Percentiles rank a stretch among this genome's conserved stretches.
Evolutionary conservation across 208 protist genomes (phyloP).

Genomic region (Acanthamoeba rhysodes): DNA sequence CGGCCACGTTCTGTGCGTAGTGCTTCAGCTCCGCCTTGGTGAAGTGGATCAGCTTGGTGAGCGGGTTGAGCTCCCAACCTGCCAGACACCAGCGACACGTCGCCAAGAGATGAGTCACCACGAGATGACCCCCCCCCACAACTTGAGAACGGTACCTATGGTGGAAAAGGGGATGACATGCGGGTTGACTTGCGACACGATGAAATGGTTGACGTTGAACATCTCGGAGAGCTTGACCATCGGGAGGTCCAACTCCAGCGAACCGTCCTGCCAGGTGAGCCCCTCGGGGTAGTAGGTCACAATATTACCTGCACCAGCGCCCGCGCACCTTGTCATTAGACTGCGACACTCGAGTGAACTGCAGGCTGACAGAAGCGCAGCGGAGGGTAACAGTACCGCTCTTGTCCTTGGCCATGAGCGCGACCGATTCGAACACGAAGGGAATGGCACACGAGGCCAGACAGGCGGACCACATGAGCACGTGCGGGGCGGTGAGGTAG

Average conservation of each 20-base stretch:
- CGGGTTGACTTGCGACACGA: slow-evolving; percentile 87
- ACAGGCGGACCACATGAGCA: slow-evolving; percentile 81
- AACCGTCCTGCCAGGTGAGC: slow-evolving; percentile 76
- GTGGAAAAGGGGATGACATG: slow-evolving; percentile 86
- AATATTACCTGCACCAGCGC: not conserved
- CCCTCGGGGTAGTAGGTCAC: not conserved
- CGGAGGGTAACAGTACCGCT: not conserved
- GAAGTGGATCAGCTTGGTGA: slow-evolving; percentile 49
- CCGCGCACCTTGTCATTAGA: too few species aligned
- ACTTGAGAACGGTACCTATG: not conserved
- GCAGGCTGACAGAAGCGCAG: too few species aligned
- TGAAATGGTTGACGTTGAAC: slow-evolving; percentile 91
- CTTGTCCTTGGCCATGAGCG: slow-evolving; percentile 81
- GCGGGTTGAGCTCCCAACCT: slow-evolving; percentile 45
- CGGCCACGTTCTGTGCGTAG: slow-evolving; percentile 33
- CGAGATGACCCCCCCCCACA: not conserved
- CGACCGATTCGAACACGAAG: slow-evolving; percentile 79
- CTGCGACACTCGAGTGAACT: too few species aligned
- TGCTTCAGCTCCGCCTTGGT: slow-evolving; percentile 65
- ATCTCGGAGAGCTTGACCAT: slow-evolving; percentile 87
- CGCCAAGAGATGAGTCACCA: not conserved
- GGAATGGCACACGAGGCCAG: slow-evolving; percentile 80
- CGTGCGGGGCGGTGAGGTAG: slow-evolving; percentile 87
- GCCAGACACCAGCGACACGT: not conserved
- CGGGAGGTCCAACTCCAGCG: slow-evolving; percentile 85